Evolutionary conservation across 129 eudicot genomes (phyloP).

Genomic region (Smallanthus sonchifolius): DNA sequence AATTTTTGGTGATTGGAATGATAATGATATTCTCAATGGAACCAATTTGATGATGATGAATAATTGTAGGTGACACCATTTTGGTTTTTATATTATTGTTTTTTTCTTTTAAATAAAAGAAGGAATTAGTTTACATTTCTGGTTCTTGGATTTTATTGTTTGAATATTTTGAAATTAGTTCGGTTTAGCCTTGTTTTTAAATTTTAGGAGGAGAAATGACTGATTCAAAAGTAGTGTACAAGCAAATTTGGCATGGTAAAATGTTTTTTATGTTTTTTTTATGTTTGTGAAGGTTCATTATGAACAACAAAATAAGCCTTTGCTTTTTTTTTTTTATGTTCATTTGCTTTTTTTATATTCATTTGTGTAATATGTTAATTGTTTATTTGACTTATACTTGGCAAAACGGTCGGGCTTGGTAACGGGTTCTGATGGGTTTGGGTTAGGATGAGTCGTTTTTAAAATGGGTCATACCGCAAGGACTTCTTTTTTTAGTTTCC

Average conservation of each 20-base stretch:
- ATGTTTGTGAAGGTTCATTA: too few relatives aligned
- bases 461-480: too few relatives aligned
- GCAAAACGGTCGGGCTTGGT: too few relatives aligned
- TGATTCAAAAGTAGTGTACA: conserved; percentile 15
- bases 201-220: neutral
- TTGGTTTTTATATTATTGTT: neutral
- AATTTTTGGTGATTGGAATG: conserved; percentile 16
- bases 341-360: too few relatives aligned
- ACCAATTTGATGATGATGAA: conserved; percentile 25
- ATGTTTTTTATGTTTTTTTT: too few relatives aligned
- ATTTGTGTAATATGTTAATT: too few relatives aligned
- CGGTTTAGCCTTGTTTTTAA: neutral
- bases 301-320: too few relatives aligned
- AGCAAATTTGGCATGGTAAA: conserved; percentile 5
- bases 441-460: too few relatives aligned
- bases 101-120: conserved; percentile 9
- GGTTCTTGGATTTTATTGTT: conserved; percentile 7
- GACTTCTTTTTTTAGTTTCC: too few relatives aligned
- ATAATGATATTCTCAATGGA: conserved; percentile 1
- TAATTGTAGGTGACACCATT: conserved; percentile 31
- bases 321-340: too few relatives aligned
- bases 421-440: too few relatives aligned
- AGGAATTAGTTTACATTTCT: conserved; percentile 7
- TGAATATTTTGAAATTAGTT: neutral
- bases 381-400: too few relatives aligned